phyloP scores from a whole-genome alignment of 345 rosid species.

The Luvunga scandens region DNA sequence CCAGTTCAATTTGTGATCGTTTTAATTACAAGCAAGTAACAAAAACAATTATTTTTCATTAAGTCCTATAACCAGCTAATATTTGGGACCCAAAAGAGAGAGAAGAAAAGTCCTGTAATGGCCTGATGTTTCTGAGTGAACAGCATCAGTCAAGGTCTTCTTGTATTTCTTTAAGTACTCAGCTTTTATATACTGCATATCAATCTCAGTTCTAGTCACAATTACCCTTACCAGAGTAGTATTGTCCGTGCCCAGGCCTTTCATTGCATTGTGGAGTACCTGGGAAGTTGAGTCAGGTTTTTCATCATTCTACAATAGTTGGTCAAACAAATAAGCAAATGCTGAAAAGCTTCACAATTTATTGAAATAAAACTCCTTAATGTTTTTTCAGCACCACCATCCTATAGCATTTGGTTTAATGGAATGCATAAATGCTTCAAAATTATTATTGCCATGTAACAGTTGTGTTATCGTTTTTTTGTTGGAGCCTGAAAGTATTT shows the following conservation, averaged over 20 bases:
- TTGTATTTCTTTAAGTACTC: constrained; percentile 60
- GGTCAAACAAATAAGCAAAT: neutral
- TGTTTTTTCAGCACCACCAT: neutral
- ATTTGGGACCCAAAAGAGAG: constrained; percentile 55
- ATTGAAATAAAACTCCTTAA: neutral
- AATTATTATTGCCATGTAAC: neutral
- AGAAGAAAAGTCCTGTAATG: constrained; percentile 62
- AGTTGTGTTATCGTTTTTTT: too few relatives aligned
- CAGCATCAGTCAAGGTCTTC: constrained; percentile 55
- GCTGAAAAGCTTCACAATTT: neutral
- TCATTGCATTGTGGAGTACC: constrained; percentile 60
- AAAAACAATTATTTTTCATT: neutral
- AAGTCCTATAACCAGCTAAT: constrained; percentile 15
- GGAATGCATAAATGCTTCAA: neutral
- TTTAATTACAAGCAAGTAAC: neutral
- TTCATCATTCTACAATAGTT: neutral
- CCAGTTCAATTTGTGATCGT: too few relatives aligned
- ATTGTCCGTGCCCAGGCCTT: constrained; percentile 67
- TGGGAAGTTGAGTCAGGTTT: constrained; percentile 14
- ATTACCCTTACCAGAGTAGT: constrained; percentile 50
- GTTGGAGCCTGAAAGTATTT: too few relatives aligned
- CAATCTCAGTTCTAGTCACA: constrained; percentile 68
- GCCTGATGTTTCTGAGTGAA: constrained; percentile 67
- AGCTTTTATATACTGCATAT: constrained; percentile 64
- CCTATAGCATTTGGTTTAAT: neutral